Conservation (phyloP, 2,329 filamentous ascomycete genomes). For the Phialophora macrospora region DNA sequence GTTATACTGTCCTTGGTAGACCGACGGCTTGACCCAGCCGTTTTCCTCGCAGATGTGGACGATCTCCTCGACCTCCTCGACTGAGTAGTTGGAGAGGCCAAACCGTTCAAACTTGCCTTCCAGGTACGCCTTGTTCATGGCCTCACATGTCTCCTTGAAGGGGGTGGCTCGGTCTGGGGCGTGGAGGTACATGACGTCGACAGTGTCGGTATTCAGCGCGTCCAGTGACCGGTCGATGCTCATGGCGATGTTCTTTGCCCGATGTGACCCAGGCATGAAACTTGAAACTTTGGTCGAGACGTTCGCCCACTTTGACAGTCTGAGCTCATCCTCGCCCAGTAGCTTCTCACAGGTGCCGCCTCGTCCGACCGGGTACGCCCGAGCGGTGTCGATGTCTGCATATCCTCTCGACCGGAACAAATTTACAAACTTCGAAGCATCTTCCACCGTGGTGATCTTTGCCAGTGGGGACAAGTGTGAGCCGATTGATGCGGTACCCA, state of each 20-base stretch:
- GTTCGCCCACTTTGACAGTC: conserved; percentile 38
- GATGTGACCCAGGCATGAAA: conserved; percentile 40
- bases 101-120: conserved; percentile 54
- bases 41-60: conserved; percentile 51
- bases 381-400: conserved; percentile 41
- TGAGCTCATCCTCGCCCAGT: conserved; percentile 38
- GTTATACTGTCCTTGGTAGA: conserved; percentile 59
- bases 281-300: conserved; percentile 41
- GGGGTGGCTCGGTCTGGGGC: conserved; percentile 53
- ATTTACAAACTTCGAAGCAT: conserved; percentile 37
- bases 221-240: conserved; percentile 40
- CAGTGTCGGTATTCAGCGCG: conserved; percentile 38
- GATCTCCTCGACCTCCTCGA: conserved; percentile 52
- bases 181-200: conserved; percentile 51
- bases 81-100: conserved; percentile 55
- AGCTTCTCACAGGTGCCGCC: conserved; percentile 41
- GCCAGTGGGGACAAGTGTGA: conserved; percentile 39
- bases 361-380: conserved; percentile 41
- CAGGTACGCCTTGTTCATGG: conserved; percentile 50
- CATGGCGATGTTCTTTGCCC: conserved; percentile 39
- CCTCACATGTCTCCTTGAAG: conserved; percentile 49
- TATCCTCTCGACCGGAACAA: conserved; percentile 40
- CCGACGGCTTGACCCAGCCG: conserved; percentile 50
- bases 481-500: conserved; percentile 41
- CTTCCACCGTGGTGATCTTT: conserved; percentile 40